A percentile compares a stretch with the other conserved stretches of the same genome.
Conservation (phyloP, 2,329 filamentous ascomycete species). For the Phoma sp. region DNA sequence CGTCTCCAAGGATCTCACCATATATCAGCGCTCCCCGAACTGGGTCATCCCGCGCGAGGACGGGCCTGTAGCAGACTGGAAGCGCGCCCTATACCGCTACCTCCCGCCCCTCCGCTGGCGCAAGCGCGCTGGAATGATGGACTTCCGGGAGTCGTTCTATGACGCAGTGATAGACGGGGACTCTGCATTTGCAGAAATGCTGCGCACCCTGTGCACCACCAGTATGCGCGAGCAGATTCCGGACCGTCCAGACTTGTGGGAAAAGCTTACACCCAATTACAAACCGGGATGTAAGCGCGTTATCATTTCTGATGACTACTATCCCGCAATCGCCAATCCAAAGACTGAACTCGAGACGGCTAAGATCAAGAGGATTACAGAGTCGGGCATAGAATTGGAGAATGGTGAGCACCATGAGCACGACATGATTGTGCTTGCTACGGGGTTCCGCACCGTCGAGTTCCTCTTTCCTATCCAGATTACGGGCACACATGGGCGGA, state of each 20-base stretch:
- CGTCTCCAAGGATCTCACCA: constrained; percentile 55
- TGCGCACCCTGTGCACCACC: constrained; percentile 45
- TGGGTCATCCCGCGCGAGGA: constrained; percentile 64
- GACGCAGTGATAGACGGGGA: constrained; percentile 52
- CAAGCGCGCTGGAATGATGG: constrained; percentile 60
- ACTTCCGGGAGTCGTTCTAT: constrained; percentile 58
- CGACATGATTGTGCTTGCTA: constrained; percentile 64
- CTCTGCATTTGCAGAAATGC: constrained; percentile 49
- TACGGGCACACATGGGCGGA: constrained; percentile 51
- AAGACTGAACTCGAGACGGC: constrained; percentile 61
- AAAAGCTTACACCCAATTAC: constrained; percentile 61
- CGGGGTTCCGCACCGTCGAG: constrained; percentile 64
- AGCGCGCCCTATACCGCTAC: constrained; percentile 55
- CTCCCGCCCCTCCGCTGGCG: constrained; percentile 59
- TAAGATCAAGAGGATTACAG: constrained; percentile 55
- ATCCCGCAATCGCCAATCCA: constrained; percentile 53
- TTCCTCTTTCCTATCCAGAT: constrained; percentile 65
- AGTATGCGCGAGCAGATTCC: constrained; percentile 57
- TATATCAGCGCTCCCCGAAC: constrained; percentile 66
- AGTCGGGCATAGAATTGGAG: constrained; percentile 54
- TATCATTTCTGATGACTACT: constrained; percentile 63
- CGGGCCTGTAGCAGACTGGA: constrained; percentile 51
- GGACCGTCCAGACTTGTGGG: constrained; percentile 57
- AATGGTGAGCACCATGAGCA: constrained; percentile 53
- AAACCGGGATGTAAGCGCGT: constrained; percentile 61